These are phyloP conservation scores for Ophiorrhiza pumila DNA, from an alignment of 257 asterid genomes.

Conservation along the genomic window DNA sequence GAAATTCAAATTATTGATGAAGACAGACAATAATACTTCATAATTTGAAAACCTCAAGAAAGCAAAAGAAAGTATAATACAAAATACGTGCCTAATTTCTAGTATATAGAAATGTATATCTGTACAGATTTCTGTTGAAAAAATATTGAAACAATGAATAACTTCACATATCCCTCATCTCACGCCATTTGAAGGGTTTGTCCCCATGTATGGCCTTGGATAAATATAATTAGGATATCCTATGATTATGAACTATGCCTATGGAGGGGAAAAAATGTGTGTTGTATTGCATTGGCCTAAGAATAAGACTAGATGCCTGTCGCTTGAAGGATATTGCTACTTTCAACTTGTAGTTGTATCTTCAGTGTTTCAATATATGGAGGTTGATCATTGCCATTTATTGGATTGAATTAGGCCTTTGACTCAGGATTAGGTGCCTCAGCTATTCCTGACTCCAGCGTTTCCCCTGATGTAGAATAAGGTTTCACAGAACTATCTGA, in stretches of 20 bases:
- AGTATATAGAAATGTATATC: too few species aligned
- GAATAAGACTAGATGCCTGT: conserved; percentile 2
- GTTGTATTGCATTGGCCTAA: conserved; percentile 9
- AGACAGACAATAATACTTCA: too few species aligned
- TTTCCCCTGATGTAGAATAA: conserved; percentile 18
- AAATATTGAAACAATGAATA: background rate
- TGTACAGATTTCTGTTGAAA: conserved; percentile 7
- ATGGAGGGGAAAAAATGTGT: background rate
- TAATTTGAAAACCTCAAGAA: too few species aligned
- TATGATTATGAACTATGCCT: conserved; percentile 11
- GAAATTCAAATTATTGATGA: too few species aligned
- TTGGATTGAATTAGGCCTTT: conserved; percentile 10
- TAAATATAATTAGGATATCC: conserved; percentile 7
- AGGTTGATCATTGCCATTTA: background rate
- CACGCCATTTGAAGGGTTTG: conserved; percentile 26
- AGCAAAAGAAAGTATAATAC: too few species aligned
- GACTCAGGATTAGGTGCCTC: conserved; percentile 7
- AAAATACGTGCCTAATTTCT: too few species aligned
- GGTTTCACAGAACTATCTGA: conserved; percentile 52
- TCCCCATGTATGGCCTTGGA: conserved; percentile 27
- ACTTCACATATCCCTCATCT: background rate
- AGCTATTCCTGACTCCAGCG: conserved; percentile 34
- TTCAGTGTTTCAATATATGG: background rate
- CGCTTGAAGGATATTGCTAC: background rate
- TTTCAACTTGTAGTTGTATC: background rate